Conservation (phyloP, 1,284 basidiomycete genomes). For the Pulveroboletus sp. region DNA sequence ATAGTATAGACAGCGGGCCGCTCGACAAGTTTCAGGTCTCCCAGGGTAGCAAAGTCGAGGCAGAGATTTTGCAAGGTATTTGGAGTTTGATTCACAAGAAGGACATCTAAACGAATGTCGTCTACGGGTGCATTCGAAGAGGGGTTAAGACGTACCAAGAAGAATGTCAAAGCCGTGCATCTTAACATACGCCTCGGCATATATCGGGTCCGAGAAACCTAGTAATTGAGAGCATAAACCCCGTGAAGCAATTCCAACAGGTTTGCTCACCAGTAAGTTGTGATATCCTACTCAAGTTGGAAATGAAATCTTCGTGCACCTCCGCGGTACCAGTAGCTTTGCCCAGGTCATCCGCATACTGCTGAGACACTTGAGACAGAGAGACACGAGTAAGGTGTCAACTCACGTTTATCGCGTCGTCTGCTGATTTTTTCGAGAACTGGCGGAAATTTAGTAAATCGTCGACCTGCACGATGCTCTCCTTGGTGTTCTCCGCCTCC, state of each 20-base stretch:
- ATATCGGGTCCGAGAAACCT: constrained; percentile 98
- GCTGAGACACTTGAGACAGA: constrained; percentile 13
- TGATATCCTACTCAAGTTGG: constrained; percentile 92
- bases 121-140: not conserved
- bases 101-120: constrained; percentile 64
- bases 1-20: constrained; percentile 91
- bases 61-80: constrained; percentile 97
- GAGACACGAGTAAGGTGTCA: not conserved
- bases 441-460: constrained; percentile 93
- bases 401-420: constrained; percentile 81
- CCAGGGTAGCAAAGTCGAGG: constrained; percentile 96
- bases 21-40: constrained; percentile 97
- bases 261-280: constrained; percentile 78
- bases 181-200: constrained; percentile 97
- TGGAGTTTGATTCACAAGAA: constrained; percentile 95
- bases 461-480: constrained; percentile 84
- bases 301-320: constrained; percentile 92
- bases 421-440: constrained; percentile 87
- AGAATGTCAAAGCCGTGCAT: constrained; percentile 98
- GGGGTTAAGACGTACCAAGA: constrained; percentile 53
- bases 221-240: constrained; percentile 6
- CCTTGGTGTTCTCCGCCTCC: constrained; percentile 75
- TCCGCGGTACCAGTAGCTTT: constrained; percentile 88
- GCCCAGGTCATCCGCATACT: constrained; percentile 90
- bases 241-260: not conserved